phyloP scores from a whole-genome alignment of 257 asterid genomes.

The Solanum etuberosum region DNA sequence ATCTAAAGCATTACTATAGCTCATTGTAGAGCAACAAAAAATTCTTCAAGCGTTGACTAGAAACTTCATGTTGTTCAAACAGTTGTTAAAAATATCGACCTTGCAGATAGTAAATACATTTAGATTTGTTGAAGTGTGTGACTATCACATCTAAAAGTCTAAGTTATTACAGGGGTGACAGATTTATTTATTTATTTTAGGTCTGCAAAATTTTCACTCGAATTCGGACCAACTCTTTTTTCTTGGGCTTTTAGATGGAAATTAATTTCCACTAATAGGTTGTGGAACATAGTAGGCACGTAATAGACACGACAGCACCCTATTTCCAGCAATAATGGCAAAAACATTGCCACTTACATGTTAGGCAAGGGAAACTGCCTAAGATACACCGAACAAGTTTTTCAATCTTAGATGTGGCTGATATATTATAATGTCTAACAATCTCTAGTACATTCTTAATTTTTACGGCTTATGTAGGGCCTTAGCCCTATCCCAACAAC shows the following conservation, averaged over 20 bases:
- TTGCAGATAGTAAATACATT: not conserved
- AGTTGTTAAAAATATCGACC: not conserved
- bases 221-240: not conserved
- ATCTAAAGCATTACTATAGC: not conserved
- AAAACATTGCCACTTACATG: not conserved
- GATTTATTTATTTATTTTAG: not conserved
- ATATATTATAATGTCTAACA: not conserved
- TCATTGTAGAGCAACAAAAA: not conserved
- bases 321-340: not conserved
- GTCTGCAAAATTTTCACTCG: not conserved
- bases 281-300: not conserved
- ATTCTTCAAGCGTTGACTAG: not conserved
- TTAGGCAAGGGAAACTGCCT: not conserved
- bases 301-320: not conserved
- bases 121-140: not conserved
- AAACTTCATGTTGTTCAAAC: not conserved
- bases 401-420: not conserved
- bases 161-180: not conserved
- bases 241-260: not conserved
- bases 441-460: not conserved
- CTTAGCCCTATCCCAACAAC: not conserved
- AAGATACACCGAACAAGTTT: not conserved
- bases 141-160: not conserved
- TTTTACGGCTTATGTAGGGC: not conserved
- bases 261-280: not conserved